These are phyloP conservation scores for Noccaea bulbosa DNA, from an alignment of 345 rosid species.

Conservation along the genomic window DNA sequence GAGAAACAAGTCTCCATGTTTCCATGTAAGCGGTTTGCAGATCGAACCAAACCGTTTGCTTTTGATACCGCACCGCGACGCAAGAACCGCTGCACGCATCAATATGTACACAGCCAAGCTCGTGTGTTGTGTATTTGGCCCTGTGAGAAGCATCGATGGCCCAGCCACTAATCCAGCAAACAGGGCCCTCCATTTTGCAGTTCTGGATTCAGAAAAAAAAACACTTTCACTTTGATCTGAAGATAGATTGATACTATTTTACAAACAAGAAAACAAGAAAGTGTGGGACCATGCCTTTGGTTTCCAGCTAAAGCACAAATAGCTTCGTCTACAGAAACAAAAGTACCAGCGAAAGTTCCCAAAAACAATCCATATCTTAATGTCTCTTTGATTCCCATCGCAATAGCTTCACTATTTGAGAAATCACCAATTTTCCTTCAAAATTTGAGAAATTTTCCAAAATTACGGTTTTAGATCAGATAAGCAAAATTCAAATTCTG, in stretches of 20 bases:
- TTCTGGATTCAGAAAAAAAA: slow-evolving; percentile 53
- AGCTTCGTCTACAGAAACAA: slow-evolving; percentile 79
- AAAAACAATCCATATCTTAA: slow-evolving; percentile 87
- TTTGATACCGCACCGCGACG: slow-evolving; percentile 91
- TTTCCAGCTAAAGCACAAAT: slow-evolving; percentile 75
- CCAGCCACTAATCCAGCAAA: slow-evolving; percentile 91
- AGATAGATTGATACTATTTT: background rate
- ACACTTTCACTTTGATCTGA: slow-evolving; percentile 22
- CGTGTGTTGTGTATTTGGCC: slow-evolving; percentile 78
- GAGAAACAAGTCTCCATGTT: slow-evolving; percentile 90
- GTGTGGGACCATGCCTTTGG: slow-evolving; percentile 58
- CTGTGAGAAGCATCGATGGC: slow-evolving; percentile 93
- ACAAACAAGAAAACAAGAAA: background rate
- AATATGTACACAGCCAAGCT: slow-evolving; percentile 88
- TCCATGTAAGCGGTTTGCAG: slow-evolving; percentile 98
- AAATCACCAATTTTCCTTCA: slow-evolving; percentile 64
- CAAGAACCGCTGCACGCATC: slow-evolving; percentile 93
- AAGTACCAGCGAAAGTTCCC: slow-evolving; percentile 91
- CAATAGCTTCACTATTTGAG: slow-evolving; percentile 65
- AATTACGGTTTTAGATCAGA: background rate
- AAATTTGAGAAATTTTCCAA: background rate
- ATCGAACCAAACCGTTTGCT: slow-evolving; percentile 73
- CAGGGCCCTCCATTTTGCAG: slow-evolving; percentile 86
- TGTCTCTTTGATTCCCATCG: slow-evolving; percentile 78
- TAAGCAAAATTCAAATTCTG: background rate